A percentile compares a stretch with the other conserved stretches of the same genome.
phyloP scores from a whole-genome alignment of 2,329 filamentous ascomycete genomes.

The Microdochium trichocladiopsis region DNA sequence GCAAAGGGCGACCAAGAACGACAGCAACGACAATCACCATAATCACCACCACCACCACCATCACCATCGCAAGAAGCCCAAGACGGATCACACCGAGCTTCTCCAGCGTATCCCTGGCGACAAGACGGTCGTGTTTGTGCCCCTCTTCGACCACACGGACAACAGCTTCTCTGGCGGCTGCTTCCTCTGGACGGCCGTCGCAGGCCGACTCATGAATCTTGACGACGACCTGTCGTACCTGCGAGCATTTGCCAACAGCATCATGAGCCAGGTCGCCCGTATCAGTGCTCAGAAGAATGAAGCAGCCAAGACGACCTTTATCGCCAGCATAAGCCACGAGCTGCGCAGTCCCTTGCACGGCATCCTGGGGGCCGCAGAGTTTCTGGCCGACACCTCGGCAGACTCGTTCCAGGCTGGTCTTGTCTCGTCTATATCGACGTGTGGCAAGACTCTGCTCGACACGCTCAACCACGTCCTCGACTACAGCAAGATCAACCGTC shows the following conservation, averaged over 20 bases:
- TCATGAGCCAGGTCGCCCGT: constrained; percentile 48
- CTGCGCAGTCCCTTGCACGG: constrained; percentile 49
- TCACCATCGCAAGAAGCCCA: constrained; percentile 2
- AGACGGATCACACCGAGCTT: constrained; percentile 14
- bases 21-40: constrained; percentile 1
- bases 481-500: constrained; percentile 30
- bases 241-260: constrained; percentile 38
- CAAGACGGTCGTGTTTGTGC: constrained; percentile 25
- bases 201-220: constrained; percentile 25
- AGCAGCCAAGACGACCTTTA: constrained; percentile 49
- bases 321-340: constrained; percentile 53
- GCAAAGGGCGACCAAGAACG: not conserved
- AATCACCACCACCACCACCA: constrained; percentile 1
- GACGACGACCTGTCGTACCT: constrained; percentile 24
- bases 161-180: constrained; percentile 25
- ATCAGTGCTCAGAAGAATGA: constrained; percentile 44
- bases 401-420: constrained; percentile 29
- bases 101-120: constrained; percentile 24
- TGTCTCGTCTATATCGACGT: constrained; percentile 36
- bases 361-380: constrained; percentile 44
- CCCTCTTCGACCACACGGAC: constrained; percentile 25
- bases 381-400: constrained; percentile 34
- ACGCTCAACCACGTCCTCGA: constrained; percentile 42
- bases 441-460: constrained; percentile 39
- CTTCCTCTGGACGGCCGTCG: constrained; percentile 25